Evolutionary conservation across 1,284 basidiomycete species (phyloP).

Genomic region (Puccinia horiana): DNA sequence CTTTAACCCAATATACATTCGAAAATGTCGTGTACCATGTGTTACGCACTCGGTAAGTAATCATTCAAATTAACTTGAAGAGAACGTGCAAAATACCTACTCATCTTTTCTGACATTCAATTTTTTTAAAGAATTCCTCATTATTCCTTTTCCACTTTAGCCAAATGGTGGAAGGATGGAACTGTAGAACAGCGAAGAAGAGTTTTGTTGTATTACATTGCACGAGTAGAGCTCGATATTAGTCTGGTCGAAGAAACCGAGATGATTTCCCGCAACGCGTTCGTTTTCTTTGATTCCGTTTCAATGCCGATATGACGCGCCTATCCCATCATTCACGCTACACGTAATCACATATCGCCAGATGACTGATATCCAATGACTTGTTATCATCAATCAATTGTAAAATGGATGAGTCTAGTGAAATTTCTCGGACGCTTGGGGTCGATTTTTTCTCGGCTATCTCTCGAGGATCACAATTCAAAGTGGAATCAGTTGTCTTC

Average conservation of each 20-base stretch:
- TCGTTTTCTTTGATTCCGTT: conserved; percentile 55
- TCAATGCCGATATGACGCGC: not conserved
- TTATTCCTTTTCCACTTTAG: conserved; percentile 71
- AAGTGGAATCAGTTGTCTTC: conserved; percentile 98
- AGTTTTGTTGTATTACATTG: conserved; percentile 68
- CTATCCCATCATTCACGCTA: not conserved
- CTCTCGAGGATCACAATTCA: conserved; percentile 92
- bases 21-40: conserved; percentile 85
- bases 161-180: conserved; percentile 70
- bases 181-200: conserved; percentile 65
- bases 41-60: conserved; percentile 68
- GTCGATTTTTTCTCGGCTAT: conserved; percentile 96
- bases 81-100: not conserved
- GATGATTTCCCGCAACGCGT: conserved; percentile 84
- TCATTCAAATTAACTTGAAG: not conserved
- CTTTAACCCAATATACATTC: conserved; percentile 77
- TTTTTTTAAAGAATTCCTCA: conserved; percentile 68
- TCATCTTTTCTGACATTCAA: conserved; percentile 18
- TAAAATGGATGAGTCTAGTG: conserved; percentile 63
- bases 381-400: not conserved
- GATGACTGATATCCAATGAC: not conserved
- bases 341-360: not conserved
- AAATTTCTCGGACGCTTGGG: conserved; percentile 94
- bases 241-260: conserved; percentile 78
- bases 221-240: conserved; percentile 69